Evolutionary conservation across 1,139 yeast species (phyloP).

Genomic region (Hanseniaspora sp.): DNA sequence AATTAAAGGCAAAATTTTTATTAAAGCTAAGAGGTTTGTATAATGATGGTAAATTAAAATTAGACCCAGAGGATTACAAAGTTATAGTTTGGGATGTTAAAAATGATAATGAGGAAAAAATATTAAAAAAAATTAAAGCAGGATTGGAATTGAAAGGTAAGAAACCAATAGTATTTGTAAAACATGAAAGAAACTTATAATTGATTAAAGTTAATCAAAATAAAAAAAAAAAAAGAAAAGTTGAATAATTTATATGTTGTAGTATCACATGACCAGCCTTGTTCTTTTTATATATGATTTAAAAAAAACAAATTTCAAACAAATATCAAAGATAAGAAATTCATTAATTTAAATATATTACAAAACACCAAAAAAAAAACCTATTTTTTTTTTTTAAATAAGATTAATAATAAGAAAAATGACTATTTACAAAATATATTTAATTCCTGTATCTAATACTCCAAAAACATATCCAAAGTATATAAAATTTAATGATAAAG

Average conservation of each 20-base stretch:
- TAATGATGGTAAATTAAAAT: constrained; percentile 43
- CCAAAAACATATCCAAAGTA: constrained; percentile 9
- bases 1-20: constrained; percentile 50
- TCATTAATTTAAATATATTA: too few species aligned
- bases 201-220: too few species aligned
- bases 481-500: constrained; percentile 3
- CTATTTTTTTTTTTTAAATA: too few species aligned
- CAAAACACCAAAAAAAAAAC: too few species aligned
- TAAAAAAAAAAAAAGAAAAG: too few species aligned
- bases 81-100: constrained; percentile 39
- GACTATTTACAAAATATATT: constrained; percentile 6
- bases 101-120: constrained; percentile 38
- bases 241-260: too few species aligned
- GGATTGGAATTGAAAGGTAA: constrained; percentile 42
- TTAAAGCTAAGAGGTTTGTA: constrained; percentile 54
- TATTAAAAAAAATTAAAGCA: constrained; percentile 40
- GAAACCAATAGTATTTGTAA: constrained; percentile 33
- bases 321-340: too few species aligned
- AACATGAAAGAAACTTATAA: constrained; percentile 21
- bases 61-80: constrained; percentile 45
- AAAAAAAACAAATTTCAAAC: too few species aligned
- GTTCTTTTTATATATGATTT: too few species aligned
- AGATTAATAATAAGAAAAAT: neutral
- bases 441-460: constrained; percentile 6
- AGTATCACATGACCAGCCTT: too few species aligned